phyloP scores from a whole-genome alignment of 2,329 filamentous ascomycete species.

The Colletotrichum sp. region DNA sequence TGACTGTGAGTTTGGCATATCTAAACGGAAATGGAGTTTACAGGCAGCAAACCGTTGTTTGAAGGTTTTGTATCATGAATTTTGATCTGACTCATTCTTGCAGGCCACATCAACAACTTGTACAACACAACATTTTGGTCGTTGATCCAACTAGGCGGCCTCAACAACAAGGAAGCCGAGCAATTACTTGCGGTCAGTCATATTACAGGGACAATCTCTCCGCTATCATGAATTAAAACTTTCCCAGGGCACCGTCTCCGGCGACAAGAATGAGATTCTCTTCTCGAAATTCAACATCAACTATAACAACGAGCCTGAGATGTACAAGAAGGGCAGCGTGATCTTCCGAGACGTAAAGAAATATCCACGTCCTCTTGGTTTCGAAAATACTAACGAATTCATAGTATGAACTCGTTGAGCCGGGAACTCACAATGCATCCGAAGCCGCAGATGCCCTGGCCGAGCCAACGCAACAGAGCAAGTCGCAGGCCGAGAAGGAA shows the following conservation, averaged over 20 bases:
- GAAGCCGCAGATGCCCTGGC: constrained; percentile 51
- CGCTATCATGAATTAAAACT: not conserved
- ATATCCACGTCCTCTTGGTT: not conserved
- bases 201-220: not conserved
- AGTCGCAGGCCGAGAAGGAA: constrained; percentile 82
- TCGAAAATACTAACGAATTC: not conserved
- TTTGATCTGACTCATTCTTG: constrained; percentile 12
- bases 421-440: constrained; percentile 49
- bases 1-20: constrained; percentile 73
- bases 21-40: not conserved
- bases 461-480: constrained; percentile 67
- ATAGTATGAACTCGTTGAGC: constrained; percentile 74
- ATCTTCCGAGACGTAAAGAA: constrained; percentile 75
- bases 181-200: constrained; percentile 71
- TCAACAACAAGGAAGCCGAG: constrained; percentile 81
- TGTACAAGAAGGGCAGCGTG: constrained; percentile 92
- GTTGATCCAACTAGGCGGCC: constrained; percentile 77
- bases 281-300: constrained; percentile 91
- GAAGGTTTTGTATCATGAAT: not conserved
- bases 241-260: constrained; percentile 75
- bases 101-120: constrained; percentile 96
- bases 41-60: not conserved
- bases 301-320: constrained; percentile 95
- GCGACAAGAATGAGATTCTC: constrained; percentile 95
- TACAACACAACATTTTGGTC: constrained; percentile 98